Evolutionary conservation across 225 moss, liverwort and hornwort species (phyloP), one percentile per base, ranked within the genome.

Genomic region (Polytrichum formosum): DNA sequence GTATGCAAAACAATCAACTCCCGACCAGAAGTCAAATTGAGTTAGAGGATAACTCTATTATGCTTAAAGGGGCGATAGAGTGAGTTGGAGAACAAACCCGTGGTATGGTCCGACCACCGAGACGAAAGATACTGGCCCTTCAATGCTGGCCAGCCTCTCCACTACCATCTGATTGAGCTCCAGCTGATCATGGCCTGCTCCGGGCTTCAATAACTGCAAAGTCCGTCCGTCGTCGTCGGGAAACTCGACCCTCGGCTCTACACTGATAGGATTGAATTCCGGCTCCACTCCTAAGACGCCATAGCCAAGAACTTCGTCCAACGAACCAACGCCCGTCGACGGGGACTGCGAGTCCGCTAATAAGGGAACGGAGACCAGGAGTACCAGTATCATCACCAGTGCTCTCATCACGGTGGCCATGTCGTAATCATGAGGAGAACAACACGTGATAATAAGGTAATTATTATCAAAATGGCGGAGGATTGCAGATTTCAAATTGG

Each of bases 61-160:
- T 37, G 9, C 13, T 13, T 46, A 46, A 46, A 46, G 46, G 2
- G 13, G 46, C 4, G 46, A 46, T 13, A 13, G 46, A 13, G 13
- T 46, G 46, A 46, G 46, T 46, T 46, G 3, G 13, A 46, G 46
- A 46, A 46, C 13, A 13, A 46, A 93, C 93, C 95, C 95, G 69
- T 95, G 95, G 72, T 96, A 96, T 25, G 95, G 95, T 23, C 95
- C 95, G 65, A 96, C 95, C 8, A 91, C 91, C 67, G 95, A 79
- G 65, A 96, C 82, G 63, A 96, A 70, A 18, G 95, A 85, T 8
- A 96, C 26, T 0, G 91, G 91, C 67, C 92, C 90, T 56, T 91
- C 78, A 58, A 96, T 85, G 10, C 74, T 80, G 61, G 91, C 90
- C 60, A 96, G 72, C 69, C 81, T 81, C 85, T 91, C 95, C 2